Evolutionary conservation across 139 green algal species (phyloP).

Genomic region (Volvox reticuliferus): DNA sequence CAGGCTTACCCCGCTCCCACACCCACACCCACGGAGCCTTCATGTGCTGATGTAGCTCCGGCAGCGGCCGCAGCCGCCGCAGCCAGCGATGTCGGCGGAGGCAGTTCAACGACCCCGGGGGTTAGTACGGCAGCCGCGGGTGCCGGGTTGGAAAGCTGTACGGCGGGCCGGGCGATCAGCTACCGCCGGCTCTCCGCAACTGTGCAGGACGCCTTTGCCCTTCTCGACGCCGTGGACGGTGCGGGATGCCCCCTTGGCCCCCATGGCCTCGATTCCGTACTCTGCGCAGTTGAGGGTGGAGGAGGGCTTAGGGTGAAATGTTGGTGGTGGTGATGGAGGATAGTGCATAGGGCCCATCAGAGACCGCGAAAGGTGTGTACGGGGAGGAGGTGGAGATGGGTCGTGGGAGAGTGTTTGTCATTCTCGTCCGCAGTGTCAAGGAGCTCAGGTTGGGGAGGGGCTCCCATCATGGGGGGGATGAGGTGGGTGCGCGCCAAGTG

Average conservation of each 20-base stretch:
- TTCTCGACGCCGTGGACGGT: conserved; percentile 9
- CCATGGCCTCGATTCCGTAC: neutral
- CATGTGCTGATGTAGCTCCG: neutral
- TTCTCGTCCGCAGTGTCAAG: too few species aligned
- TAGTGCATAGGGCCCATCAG: neutral
- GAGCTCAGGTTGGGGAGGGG: too few species aligned
- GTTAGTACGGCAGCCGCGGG: too few species aligned
- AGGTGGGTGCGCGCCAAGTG: too few species aligned
- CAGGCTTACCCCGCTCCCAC: neutral
- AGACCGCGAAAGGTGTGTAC: neutral
- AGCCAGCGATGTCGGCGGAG: too few species aligned
- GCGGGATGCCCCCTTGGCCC: neutral
- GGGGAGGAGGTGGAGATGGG: neutral
- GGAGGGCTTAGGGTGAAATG: neutral
- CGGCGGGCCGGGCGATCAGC: neutral
- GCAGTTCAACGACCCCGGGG: too few species aligned
- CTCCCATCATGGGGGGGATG: too few species aligned
- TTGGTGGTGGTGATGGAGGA: neutral
- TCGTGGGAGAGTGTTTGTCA: neutral
- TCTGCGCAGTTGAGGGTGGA: neutral
- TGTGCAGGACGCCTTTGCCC: neutral
- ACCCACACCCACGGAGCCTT: neutral
- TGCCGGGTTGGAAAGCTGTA: neutral
- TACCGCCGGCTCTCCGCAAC: neutral
- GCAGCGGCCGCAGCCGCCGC: neutral